These are phyloP conservation scores for Aspergillus vadensis DNA, from an alignment of 2,329 filamentous ascomycete species.

Conservation along the genomic window DNA sequence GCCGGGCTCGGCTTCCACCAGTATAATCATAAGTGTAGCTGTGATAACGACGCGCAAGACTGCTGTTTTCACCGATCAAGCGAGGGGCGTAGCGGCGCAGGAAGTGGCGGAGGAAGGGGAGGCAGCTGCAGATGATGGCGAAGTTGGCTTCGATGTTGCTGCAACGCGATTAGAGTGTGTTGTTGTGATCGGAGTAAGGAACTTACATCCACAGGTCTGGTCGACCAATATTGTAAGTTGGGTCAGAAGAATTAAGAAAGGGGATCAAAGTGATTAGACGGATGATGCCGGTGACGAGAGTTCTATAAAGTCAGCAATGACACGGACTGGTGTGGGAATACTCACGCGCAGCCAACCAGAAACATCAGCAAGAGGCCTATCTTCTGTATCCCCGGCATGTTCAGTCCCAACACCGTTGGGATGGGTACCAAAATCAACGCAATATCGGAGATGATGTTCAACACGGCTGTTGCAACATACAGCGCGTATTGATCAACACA, in stretches of 20 bases:
- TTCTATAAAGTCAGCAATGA: constrained; percentile 13
- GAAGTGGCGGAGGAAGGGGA: constrained; percentile 29
- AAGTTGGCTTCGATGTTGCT: constrained; percentile 31
- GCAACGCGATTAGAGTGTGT: background rate
- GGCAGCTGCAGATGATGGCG: constrained; percentile 28
- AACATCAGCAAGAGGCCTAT: constrained; percentile 25
- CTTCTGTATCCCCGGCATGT: constrained; percentile 26
- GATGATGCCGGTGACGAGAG: constrained; percentile 24
- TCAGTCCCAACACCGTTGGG: constrained; percentile 20
- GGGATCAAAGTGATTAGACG: constrained; percentile 21
- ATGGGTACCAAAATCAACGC: constrained; percentile 24
- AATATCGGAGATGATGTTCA: constrained; percentile 25
- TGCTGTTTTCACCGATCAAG: constrained; percentile 20
- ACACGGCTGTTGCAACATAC: constrained; percentile 22
- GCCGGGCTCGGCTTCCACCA: constrained; percentile 10
- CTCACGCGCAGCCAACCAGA: constrained; percentile 28
- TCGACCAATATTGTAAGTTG: constrained; percentile 17
- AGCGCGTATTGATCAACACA: constrained; percentile 9
- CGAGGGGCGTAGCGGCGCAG: constrained; percentile 24
- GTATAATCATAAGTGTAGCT: constrained; percentile 9
- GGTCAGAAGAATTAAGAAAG: constrained; percentile 15
- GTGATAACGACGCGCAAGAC: constrained; percentile 17
- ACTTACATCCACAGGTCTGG: constrained; percentile 23
- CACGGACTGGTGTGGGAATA: background rate
- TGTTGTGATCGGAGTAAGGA: too few relatives aligned